Percentiles rank a stretch among this genome's conserved stretches.
These are phyloP conservation scores for Dalbergia cultrata DNA, from an alignment of 306 rosid genomes.

Conservation along the genomic window DNA sequence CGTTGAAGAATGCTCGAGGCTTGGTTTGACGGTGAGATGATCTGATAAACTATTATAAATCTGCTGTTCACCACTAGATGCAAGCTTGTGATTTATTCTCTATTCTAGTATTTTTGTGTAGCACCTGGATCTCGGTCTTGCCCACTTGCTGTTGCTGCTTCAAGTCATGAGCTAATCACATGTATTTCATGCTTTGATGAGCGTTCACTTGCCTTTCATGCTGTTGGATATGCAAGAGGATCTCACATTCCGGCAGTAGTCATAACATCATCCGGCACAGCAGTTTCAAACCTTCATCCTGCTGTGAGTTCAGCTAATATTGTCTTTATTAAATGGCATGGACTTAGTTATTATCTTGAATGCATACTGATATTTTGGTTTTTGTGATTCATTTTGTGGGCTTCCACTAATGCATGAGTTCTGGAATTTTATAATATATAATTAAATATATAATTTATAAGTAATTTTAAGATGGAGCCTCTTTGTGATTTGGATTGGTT, in stretches of 20 bases:
- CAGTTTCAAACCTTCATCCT: constrained; percentile 96
- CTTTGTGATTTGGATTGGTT: constrained; percentile 10
- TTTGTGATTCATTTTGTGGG: constrained; percentile 13
- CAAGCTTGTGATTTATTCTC: constrained; percentile 58
- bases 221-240: constrained; percentile 96
- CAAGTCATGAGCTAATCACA: constrained; percentile 79
- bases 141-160: constrained; percentile 98
- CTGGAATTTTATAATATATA: neutral
- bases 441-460: too few species aligned
- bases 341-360: neutral
- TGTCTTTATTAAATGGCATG: neutral
- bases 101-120: constrained; percentile 88
- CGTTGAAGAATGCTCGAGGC: constrained; percentile 94
- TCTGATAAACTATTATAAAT: constrained; percentile 36
- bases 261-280: constrained; percentile 97
- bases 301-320: constrained; percentile 74
- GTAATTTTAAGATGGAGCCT: neutral
- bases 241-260: constrained; percentile 89
- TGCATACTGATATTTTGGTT: constrained; percentile 19
- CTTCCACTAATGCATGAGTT: constrained; percentile 22
- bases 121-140: constrained; percentile 99
- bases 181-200: constrained; percentile 89
- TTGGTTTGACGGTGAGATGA: constrained; percentile 89
- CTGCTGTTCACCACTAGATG: constrained; percentile 26
- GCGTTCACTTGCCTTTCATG: constrained; percentile 97